These are phyloP conservation scores for Nakazawaea siamensis DNA, from an alignment of 805 yeast genomes.

Conservation along the genomic window DNA sequence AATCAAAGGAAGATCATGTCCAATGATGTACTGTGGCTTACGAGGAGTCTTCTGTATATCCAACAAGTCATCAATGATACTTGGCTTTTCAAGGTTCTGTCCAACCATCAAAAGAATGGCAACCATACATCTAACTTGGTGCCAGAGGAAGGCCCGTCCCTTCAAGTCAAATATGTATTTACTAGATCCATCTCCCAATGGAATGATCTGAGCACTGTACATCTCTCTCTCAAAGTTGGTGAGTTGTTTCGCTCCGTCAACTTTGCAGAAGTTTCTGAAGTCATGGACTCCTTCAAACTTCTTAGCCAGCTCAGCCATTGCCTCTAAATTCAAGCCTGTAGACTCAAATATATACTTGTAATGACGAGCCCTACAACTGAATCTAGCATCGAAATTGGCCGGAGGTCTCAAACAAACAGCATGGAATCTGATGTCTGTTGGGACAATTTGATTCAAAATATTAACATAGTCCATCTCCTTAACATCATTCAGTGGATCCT, in stretches of 20 bases:
- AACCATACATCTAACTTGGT: slow-evolving; percentile 94
- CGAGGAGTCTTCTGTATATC: slow-evolving; percentile 48
- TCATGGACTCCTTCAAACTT: slow-evolving; percentile 71
- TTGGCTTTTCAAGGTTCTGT: slow-evolving; percentile 59
- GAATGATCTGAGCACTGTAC: slow-evolving; percentile 22
- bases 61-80: slow-evolving; percentile 48
- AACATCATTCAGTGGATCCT: slow-evolving; percentile 43
- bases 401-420: slow-evolving; percentile 83
- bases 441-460: slow-evolving; percentile 69
- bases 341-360: slow-evolving; percentile 72
- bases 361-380: slow-evolving; percentile 81
- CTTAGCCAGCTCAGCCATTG: slow-evolving; percentile 63
- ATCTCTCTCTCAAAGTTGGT: slow-evolving; percentile 67
- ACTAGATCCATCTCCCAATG: slow-evolving; percentile 21
- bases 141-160: slow-evolving; percentile 95
- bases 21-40: slow-evolving; percentile 82
- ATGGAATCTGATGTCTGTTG: slow-evolving; percentile 77
- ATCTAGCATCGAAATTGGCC: slow-evolving; percentile 77
- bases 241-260: slow-evolving; percentile 92
- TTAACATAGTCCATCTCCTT: slow-evolving; percentile 71
- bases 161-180: slow-evolving; percentile 65
- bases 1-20: slow-evolving; percentile 80
- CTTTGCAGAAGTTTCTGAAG: slow-evolving; percentile 88
- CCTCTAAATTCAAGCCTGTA: slow-evolving; percentile 47
- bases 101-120: slow-evolving; percentile 78